Percentiles rank a stretch among this genome's conserved stretches.
Conservation (phyloP, 1,284 basidiomycete genomes). For the Sporisorium iseilematis-ciliati region DNA sequence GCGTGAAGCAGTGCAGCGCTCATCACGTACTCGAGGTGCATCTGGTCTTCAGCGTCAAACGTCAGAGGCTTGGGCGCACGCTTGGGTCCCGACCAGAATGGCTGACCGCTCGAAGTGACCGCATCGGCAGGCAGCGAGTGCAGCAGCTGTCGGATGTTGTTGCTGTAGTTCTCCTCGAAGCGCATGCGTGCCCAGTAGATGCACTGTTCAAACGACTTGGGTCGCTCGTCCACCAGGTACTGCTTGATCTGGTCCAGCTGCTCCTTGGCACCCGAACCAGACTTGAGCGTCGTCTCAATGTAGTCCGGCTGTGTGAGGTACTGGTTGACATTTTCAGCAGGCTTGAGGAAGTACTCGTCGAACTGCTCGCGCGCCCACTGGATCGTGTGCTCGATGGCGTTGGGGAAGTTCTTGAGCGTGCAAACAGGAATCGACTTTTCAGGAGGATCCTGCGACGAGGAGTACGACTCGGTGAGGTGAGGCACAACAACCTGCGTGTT, state of each 20-base stretch:
- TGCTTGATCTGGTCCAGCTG: constrained; percentile 91
- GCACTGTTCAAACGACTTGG: constrained; percentile 95
- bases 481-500: constrained; percentile 98
- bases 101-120: constrained; percentile 86
- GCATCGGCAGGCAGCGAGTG: constrained; percentile 96
- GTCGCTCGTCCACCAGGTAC: constrained; percentile 91
- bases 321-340: constrained; percentile 91
- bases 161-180: constrained; percentile 95
- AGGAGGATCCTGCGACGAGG: constrained; percentile 97
- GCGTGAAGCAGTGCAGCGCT: constrained; percentile 96
- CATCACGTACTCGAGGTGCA: constrained; percentile 90
- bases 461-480: constrained; percentile 95
- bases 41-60: constrained; percentile 80
- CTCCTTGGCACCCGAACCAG: constrained; percentile 60
- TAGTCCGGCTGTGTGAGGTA: constrained; percentile 98
- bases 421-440: constrained; percentile 98
- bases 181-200: constrained; percentile 95
- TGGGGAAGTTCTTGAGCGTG: constrained; percentile 99
- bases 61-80: constrained; percentile 92
- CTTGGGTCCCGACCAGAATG: constrained; percentile 85
- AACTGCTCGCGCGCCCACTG: constrained; percentile 92
- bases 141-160: constrained; percentile 91
- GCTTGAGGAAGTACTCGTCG: constrained; percentile 92
- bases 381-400: constrained; percentile 98
- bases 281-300: constrained; percentile 89